Evolutionary conservation across 169 alveolate species (phyloP).

Genomic region (Plasmodium berghei): DNA sequence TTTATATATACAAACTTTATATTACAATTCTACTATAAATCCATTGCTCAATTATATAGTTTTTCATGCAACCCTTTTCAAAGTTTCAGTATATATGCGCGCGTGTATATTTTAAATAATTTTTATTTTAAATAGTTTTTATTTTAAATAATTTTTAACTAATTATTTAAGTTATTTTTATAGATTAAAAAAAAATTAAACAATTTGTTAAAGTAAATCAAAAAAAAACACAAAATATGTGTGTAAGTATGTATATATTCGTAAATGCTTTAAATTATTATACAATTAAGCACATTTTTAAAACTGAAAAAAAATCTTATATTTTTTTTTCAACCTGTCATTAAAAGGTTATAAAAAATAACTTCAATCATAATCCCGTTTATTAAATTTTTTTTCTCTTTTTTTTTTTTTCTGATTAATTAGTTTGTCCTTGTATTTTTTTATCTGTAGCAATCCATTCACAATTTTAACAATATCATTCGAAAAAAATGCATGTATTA

Average conservation of each 20-base stretch:
- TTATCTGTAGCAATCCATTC: conserved; percentile 9
- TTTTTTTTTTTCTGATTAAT: conserved; percentile 41
- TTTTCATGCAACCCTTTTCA: conserved; percentile 35
- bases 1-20: conserved; percentile 2
- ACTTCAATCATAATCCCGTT: conserved; percentile 32
- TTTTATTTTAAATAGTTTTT: conserved; percentile 31
- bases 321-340: background rate
- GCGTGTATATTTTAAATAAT: conserved; percentile 71
- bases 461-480: background rate
- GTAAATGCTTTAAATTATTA: background rate
- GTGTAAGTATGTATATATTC: background rate
- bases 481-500: background rate
- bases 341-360: background rate
- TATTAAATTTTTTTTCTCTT: conserved; percentile 54
- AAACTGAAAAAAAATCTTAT: background rate
- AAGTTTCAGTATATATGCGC: conserved; percentile 68
- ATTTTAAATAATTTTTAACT: conserved; percentile 58
- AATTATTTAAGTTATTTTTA: conserved; percentile 41
- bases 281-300: no score
- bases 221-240: background rate
- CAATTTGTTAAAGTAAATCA: conserved; percentile 3
- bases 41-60: conserved; percentile 9
- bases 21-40: background rate
- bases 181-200: conserved; percentile 8
- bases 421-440: conserved; percentile 41